Base-by-base conservation (phyloP, 139 green algal species). In the Coccomyxa sp. region DNA sequence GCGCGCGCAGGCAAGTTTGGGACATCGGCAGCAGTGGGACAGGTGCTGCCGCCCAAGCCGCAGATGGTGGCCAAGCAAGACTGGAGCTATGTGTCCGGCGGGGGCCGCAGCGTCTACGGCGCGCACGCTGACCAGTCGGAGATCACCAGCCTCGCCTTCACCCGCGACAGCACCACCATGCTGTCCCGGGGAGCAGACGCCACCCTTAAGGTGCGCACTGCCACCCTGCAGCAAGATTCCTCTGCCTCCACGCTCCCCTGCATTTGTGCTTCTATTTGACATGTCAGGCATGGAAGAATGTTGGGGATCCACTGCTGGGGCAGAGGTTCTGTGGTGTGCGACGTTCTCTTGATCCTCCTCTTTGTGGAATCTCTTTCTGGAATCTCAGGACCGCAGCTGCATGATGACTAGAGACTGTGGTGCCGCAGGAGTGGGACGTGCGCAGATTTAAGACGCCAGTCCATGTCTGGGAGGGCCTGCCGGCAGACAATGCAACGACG, bases 141-240 rank as follows among this genome's bases (percentile, higher is more conserved):
- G 75, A 94, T 99, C 57, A 96, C 92, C 0, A 88, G 89, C 32
- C 76, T 99, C 0, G 58, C 80, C 27, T 97, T 99, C 87, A 92
- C 88, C 12, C 81, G 85, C 16, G 93, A 97, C 81, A 90, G 89
- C 31, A 77, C 86, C 74, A 92, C 84, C 25, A 67, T 99, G 71
- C 80, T 95, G 13, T 96, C 93, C 11, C 88, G 97, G 31, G 82
- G 82, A 31, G 91, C 86, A 59, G 97, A 99, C 82, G 90, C 87
- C 15, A 98, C 93, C 23, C 68, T 99, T 13, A 98, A 98, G 91
- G 81, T 96, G 76, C 45, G 31, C 58, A 58, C 58, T 3, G 17
- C 51, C n/a, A 25, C 18, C 67, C 25, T 66, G 3, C 38, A 51
- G 38, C 38, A 51, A 51, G 38, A 3, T 51, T 7, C 7, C 38